Percentiles rank a stretch among this genome's conserved stretches.
These are phyloP conservation scores for Lepiota venenata DNA, from an alignment of 768 basidiomycete species.

Conservation along the genomic window DNA sequence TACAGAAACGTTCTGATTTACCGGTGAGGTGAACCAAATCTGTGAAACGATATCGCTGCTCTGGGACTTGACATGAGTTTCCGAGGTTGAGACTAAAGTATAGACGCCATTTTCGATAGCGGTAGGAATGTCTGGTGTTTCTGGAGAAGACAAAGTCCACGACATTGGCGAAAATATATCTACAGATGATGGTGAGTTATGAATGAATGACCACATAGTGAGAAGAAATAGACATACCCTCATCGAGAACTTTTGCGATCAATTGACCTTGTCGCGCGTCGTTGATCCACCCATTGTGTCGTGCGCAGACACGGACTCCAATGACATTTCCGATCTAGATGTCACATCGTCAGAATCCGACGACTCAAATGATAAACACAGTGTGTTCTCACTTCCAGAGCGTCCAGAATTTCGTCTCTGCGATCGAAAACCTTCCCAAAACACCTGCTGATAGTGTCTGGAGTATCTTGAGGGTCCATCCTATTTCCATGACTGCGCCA, in stretches of 20 bases:
- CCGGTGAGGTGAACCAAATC: constrained; percentile 25
- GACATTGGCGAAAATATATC: constrained; percentile 19
- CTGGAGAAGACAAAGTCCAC: constrained; percentile 12
- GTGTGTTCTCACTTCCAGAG: constrained; percentile 15
- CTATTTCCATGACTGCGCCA: constrained; percentile 21
- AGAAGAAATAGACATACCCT: constrained; percentile 11
- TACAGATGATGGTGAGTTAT: not conserved
- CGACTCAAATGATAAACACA: too few species aligned
- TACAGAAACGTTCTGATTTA: constrained; percentile 10
- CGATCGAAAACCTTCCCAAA: constrained; percentile 20
- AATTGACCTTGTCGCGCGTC: constrained; percentile 16
- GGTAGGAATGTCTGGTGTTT: constrained; percentile 14
- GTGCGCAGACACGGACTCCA: constrained; percentile 19
- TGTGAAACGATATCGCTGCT: constrained; percentile 12
- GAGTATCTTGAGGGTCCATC: constrained; percentile 13
- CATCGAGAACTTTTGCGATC: constrained; percentile 16
- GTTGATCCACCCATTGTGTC: constrained; percentile 17
- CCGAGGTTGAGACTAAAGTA: constrained; percentile 15
- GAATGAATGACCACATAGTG: not conserved
- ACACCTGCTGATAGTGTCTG: constrained; percentile 11
- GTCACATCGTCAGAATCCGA: too few species aligned
- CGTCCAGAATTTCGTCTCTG: constrained; percentile 17
- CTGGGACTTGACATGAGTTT: constrained; percentile 13
- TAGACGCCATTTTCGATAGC: constrained; percentile 18
- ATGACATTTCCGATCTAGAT: constrained; percentile 19